Conservation (phyloP, 2,329 filamentous ascomycete species). For the Talaromyces islandicus region DNA sequence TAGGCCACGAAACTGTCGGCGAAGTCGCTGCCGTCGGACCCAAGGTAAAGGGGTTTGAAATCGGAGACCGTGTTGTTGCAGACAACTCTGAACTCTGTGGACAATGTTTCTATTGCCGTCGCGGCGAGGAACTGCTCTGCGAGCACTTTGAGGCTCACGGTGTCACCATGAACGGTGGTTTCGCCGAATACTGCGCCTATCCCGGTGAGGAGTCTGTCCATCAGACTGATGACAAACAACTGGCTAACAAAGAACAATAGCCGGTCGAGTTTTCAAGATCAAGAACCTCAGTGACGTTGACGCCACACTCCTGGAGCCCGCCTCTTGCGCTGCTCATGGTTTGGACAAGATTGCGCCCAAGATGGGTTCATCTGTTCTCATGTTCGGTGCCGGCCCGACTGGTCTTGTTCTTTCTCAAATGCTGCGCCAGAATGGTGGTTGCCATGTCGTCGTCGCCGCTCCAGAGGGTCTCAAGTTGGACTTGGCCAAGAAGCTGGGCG, state of each 20-base stretch:
- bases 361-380: constrained; percentile 56
- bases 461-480: constrained; percentile 66
- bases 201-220: constrained; percentile 24
- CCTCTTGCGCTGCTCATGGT: constrained; percentile 63
- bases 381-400: constrained; percentile 64
- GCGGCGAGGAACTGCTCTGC: constrained; percentile 62
- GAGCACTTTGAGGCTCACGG: constrained; percentile 63
- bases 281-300: constrained; percentile 60
- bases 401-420: constrained; percentile 59
- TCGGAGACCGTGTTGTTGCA: constrained; percentile 59
- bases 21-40: constrained; percentile 55
- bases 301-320: constrained; percentile 62
- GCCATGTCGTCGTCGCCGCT: constrained; percentile 64
- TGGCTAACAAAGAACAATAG: constrained; percentile 18
- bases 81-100: constrained; percentile 57
- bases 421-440: constrained; percentile 60
- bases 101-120: constrained; percentile 68
- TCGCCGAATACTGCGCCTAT: constrained; percentile 62
- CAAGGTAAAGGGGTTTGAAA: constrained; percentile 54
- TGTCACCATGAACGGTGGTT: constrained; percentile 58
- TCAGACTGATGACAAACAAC: not conserved
- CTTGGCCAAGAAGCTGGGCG: constrained; percentile 48
- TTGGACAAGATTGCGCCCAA: constrained; percentile 63
- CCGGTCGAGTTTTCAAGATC: constrained; percentile 58
- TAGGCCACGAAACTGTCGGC: constrained; percentile 63